phyloP scores from a whole-genome alignment of 2,329 filamentous ascomycete genomes.

The Zymoseptoria tritici region DNA sequence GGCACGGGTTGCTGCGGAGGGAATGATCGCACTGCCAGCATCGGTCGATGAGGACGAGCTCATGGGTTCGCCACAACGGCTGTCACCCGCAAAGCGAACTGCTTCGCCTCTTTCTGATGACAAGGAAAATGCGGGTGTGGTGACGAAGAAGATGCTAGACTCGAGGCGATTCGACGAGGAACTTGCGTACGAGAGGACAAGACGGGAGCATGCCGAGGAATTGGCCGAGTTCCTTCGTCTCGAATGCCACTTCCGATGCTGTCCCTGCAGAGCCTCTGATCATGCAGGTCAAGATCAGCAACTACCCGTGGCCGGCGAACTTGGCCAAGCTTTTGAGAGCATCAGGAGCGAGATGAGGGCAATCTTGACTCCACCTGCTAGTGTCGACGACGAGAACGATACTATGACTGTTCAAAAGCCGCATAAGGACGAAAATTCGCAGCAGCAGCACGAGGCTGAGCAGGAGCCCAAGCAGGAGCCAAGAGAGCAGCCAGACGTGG shows the following conservation, averaged over 20 bases:
- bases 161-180: slow-evolving; percentile 45
- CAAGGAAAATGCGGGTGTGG: slow-evolving; percentile 38
- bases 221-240: slow-evolving; percentile 69
- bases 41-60: slow-evolving; percentile 52
- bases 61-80: slow-evolving; percentile 43
- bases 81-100: slow-evolving; percentile 33
- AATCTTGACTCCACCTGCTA: slow-evolving; percentile 55
- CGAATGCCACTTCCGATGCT: slow-evolving; percentile 63
- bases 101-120: slow-evolving; percentile 42
- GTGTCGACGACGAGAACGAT: slow-evolving; percentile 47
- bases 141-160: slow-evolving; percentile 40
- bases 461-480: slow-evolving; percentile 5
- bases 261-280: slow-evolving; percentile 47
- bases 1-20: slow-evolving; percentile 64
- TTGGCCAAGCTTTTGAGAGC: slow-evolving; percentile 13
- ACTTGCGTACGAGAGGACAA: slow-evolving; percentile 46
- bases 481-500: slow-evolving; percentile 7
- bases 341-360: slow-evolving; percentile 18
- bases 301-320: slow-evolving; percentile 8
- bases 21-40: slow-evolving; percentile 57
- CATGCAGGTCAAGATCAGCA: slow-evolving; percentile 28
- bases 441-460: not conserved
- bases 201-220: slow-evolving; percentile 62
- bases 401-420: slow-evolving; percentile 9
- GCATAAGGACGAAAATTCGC: not conserved